These are phyloP conservation scores for Phytophthora pinifolia DNA, from an alignment of 352 stramenopile genomes.

Conservation along the genomic window DNA sequence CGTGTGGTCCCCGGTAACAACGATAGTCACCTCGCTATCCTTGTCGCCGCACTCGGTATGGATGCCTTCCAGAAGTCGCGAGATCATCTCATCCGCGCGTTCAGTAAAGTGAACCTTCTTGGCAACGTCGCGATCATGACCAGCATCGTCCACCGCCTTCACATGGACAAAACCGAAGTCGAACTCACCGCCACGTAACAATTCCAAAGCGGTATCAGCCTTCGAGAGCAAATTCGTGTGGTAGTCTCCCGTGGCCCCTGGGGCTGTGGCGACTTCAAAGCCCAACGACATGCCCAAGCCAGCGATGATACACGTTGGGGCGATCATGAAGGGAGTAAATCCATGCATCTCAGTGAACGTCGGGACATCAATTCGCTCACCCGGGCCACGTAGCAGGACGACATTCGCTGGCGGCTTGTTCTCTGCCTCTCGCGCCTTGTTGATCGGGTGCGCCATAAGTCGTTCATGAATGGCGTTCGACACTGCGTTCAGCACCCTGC, in stretches of 20 bases:
- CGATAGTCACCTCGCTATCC: conserved; percentile 65
- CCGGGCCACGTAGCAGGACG: conserved; percentile 80
- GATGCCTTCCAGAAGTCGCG: conserved; percentile 50
- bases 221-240: conserved; percentile 84
- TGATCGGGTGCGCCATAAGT: conserved; percentile 76
- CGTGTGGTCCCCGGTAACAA: conserved; percentile 88
- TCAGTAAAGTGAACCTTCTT: conserved; percentile 89
- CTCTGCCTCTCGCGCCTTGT: conserved; percentile 50
- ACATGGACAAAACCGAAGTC: conserved; percentile 88
- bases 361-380: conserved; percentile 85
- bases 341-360: conserved; percentile 82
- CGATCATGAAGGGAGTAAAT: conserved; percentile 86
- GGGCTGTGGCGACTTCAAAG: conserved; percentile 71
- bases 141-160: conserved; percentile 87
- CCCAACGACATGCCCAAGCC: conserved; percentile 85
- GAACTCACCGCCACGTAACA: conserved; percentile 39
- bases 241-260: conserved; percentile 82
- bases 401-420: conserved; percentile 80
- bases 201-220: conserved; percentile 65
- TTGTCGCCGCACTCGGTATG: conserved; percentile 36
- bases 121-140: conserved; percentile 80
- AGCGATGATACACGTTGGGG: conserved; percentile 88
- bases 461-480: conserved; percentile 65
- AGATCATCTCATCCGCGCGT: conserved; percentile 84
- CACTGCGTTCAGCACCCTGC: conserved; percentile 76